Evolutionary conservation across 164 flowering plant species (phyloP).

Genomic region (Tetrastigma voinierianum): DNA sequence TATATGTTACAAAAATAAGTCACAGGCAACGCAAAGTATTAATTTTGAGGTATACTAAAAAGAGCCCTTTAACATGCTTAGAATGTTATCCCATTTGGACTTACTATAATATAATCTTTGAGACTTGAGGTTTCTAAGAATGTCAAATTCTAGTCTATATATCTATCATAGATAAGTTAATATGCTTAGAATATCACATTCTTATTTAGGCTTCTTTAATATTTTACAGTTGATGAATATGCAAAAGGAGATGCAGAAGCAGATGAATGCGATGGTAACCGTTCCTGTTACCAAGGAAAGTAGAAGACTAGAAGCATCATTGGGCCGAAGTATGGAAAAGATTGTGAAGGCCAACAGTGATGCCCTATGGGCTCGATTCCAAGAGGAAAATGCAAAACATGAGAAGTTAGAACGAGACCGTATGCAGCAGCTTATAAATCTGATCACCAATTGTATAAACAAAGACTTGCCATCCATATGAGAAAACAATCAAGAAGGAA

Average conservation of each 20-base stretch:
- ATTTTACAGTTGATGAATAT: conserved; percentile 47
- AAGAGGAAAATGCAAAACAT: conserved; percentile 70
- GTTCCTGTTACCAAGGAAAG: conserved; percentile 72
- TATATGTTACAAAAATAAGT: too few relatives aligned
- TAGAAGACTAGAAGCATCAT: conserved; percentile 68
- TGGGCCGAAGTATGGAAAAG: conserved; percentile 71
- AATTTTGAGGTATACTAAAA: too few relatives aligned
- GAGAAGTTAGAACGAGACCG: conserved; percentile 63
- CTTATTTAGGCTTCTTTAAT: neutral
- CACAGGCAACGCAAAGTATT: too few relatives aligned
- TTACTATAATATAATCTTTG: too few relatives aligned
- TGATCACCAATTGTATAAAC: conserved; percentile 47
- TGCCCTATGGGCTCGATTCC: conserved; percentile 85
- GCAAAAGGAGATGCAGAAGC: conserved; percentile 85
- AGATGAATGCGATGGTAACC: conserved; percentile 47
- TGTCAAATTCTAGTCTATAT: too few relatives aligned
- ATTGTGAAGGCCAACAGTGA: conserved; percentile 62
- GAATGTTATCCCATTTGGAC: neutral
- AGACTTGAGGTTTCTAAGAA: too few relatives aligned
- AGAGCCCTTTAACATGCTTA: too few relatives aligned
- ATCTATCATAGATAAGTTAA: too few relatives aligned
- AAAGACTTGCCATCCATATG: conserved; percentile 71
- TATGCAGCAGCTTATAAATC: conserved; percentile 52
- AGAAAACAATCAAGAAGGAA: conserved; percentile 74
- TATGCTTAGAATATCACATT: too few relatives aligned